phyloP scores from a whole-genome alignment of 1,284 basidiomycete species.

The Chalciporus sp. region DNA sequence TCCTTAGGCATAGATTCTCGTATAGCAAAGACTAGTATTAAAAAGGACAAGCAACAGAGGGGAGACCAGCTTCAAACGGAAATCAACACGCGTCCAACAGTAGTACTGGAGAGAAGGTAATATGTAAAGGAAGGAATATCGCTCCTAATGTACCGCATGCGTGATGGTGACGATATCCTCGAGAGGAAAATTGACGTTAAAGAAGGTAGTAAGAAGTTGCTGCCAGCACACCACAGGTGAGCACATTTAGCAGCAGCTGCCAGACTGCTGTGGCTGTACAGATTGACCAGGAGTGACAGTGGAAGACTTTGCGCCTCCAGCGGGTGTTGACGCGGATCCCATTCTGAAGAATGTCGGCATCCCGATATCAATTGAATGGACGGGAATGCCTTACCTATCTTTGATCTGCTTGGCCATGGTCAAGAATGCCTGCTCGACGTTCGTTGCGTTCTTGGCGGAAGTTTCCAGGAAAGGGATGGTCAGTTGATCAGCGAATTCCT shows the following conservation, averaged over 20 bases:
- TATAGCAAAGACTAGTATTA: constrained; percentile 27
- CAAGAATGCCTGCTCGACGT: constrained; percentile 99
- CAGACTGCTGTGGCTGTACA: constrained; percentile 53
- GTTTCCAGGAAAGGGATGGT: constrained; percentile 98
- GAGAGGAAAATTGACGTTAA: constrained; percentile 19
- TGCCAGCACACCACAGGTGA: constrained; percentile 19
- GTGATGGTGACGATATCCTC: constrained; percentile 33
- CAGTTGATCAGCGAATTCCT: constrained; percentile 97
- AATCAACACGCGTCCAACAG: constrained; percentile 30
- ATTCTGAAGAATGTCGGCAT: constrained; percentile 49
- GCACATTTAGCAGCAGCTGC: constrained; percentile 55
- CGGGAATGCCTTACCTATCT: constrained; percentile 67
- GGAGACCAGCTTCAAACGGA: constrained; percentile 30
- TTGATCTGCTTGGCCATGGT: constrained; percentile 99
- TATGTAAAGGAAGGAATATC: constrained; percentile 37
- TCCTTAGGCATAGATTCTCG: not conserved
- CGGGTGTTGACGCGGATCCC: constrained; percentile 73
- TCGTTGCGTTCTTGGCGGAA: constrained; percentile 97
- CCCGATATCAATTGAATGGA: not conserved
- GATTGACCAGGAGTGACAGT: constrained; percentile 54
- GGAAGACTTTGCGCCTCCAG: constrained; percentile 70
- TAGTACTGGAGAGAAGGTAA: constrained; percentile 33
- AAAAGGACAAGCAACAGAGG: constrained; percentile 32
- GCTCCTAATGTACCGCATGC: constrained; percentile 33
- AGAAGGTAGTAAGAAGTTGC: constrained; percentile 12